Conservation (phyloP, 1,284 basidiomycete genomes). For the Malassezia sp. region DNA sequence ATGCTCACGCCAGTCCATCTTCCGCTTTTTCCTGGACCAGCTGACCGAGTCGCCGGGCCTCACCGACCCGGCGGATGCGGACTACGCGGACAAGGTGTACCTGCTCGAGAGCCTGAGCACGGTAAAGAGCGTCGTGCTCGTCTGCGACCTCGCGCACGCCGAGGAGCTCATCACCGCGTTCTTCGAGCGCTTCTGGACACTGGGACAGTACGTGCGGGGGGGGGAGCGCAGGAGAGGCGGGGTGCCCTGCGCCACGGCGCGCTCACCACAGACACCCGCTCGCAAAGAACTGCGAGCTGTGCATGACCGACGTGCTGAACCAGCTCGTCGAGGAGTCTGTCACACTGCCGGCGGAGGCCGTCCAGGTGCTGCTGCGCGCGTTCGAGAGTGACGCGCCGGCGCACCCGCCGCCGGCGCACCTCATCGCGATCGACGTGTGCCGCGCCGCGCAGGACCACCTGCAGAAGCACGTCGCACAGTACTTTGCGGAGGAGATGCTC, state of each 20-base stretch:
- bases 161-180: slow-evolving; percentile 75
- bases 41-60: slow-evolving; percentile 31
- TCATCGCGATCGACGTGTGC: slow-evolving; percentile 79
- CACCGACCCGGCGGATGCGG: slow-evolving; percentile 23
- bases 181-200: slow-evolving; percentile 69
- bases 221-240: too few species aligned
- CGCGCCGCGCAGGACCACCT: slow-evolving; percentile 71
- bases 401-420: slow-evolving; percentile 54
- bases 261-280: slow-evolving; percentile 18
- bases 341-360: slow-evolving; percentile 61
- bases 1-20: slow-evolving; percentile 35
- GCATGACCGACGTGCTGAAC: slow-evolving; percentile 75
- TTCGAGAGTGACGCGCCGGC: slow-evolving; percentile 62
- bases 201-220: slow-evolving; percentile 55
- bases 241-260: neutral
- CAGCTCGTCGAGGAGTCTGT: slow-evolving; percentile 77
- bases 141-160: slow-evolving; percentile 75
- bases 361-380: slow-evolving; percentile 72
- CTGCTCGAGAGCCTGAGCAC: slow-evolving; percentile 80
- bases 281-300: slow-evolving; percentile 74
- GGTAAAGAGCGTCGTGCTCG: slow-evolving; percentile 84
- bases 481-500: slow-evolving; percentile 44
- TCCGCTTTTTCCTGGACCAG: slow-evolving; percentile 54
- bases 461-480: slow-evolving; percentile 71
- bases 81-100: slow-evolving; percentile 51